phyloP scores from a whole-genome alignment of 768 basidiomycete genomes.

The Pholiota molesta region DNA sequence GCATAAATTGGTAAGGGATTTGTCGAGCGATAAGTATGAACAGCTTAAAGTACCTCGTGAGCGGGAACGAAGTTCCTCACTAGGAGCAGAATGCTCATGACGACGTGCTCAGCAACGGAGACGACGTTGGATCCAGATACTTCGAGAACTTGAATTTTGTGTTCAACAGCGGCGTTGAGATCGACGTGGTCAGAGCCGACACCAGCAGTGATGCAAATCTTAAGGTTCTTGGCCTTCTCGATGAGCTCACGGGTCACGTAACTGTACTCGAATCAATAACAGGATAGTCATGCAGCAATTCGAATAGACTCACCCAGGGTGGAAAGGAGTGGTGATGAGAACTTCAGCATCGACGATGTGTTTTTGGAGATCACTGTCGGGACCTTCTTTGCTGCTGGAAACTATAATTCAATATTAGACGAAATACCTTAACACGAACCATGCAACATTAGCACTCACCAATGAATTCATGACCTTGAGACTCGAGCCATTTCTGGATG shows the following conservation, averaged over 20 bases:
- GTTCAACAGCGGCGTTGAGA: conserved; percentile 83
- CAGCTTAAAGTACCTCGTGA: conserved; percentile 50
- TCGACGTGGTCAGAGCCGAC: conserved; percentile 92
- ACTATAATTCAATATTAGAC: too few relatives aligned
- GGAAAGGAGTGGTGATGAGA: too few relatives aligned
- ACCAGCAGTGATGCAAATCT: conserved; percentile 88
- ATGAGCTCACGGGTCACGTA: conserved; percentile 78
- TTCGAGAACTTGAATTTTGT: conserved; percentile 79
- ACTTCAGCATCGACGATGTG: too few relatives aligned
- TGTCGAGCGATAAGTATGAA: too few relatives aligned
- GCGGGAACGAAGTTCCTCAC: conserved; percentile 78
- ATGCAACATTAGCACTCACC: too few relatives aligned
- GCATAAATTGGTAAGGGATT: conserved; percentile 35
- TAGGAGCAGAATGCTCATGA: conserved; percentile 89
- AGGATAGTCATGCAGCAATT: too few relatives aligned
- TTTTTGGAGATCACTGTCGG: too few relatives aligned
- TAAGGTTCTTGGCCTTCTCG: conserved; percentile 85
- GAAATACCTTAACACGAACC: too few relatives aligned
- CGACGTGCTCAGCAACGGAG: conserved; percentile 88
- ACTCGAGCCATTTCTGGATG: conserved; percentile 66
- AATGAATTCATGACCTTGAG: conserved; percentile 74
- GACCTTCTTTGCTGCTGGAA: too few relatives aligned
- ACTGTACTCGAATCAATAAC: conserved; percentile 14
- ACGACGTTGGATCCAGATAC: conserved; percentile 89
- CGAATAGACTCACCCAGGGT: too few relatives aligned